Evolutionary conservation across 306 rosid genomes (phyloP), one percentile per base, ranked within the genome.

Genomic region (Psophocarpus tetragonolobus): DNA sequence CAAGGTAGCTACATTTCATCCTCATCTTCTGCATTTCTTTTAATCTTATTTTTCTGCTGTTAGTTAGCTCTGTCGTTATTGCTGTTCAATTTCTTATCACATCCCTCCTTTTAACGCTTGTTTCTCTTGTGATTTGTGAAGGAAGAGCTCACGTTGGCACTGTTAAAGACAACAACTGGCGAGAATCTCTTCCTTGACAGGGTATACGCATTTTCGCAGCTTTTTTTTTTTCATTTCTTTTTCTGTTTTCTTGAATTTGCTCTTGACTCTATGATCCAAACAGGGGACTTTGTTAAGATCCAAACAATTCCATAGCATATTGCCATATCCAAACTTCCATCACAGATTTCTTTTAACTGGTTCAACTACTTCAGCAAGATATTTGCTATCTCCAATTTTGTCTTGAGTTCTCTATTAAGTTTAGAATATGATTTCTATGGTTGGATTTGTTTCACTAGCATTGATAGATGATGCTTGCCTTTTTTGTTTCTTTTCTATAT

Each of bases 101-200:
- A 33, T 60, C 61, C 38, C 24, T 50, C 44, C 44, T 30, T 24
- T 47, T 71, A 72, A 80, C 80, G 70, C 38, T 24, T 68, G 66
- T 24, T 80, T 51, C 66, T 38, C n/a, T 80, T 65, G 5, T 85
- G n/a, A n/a, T 15, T 60, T 84, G 17, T 84, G 84, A 84, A 91
- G 97, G 92, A 91, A 84, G 92, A 89, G 76, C 97, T 89, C 35
- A 66, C 83, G 51, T 78, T 87, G 87, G 91, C 97, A 67, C 80
- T 91, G 17, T 39, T 91, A 68, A 83, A 82, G 61, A 81, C 84
- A 74, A 3, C 82, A 1, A 58, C 56, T 1, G 77, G 85, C 26
- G 88, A 91, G 64, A 91, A 89, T 78, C 84, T 91, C 79, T 88
- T 89, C 78, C 89, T 91, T 54, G 94, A 89, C 32, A 89, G 92